Evolutionary conservation across 306 rosid species (phyloP).

Genomic region (Corylus americana): DNA sequence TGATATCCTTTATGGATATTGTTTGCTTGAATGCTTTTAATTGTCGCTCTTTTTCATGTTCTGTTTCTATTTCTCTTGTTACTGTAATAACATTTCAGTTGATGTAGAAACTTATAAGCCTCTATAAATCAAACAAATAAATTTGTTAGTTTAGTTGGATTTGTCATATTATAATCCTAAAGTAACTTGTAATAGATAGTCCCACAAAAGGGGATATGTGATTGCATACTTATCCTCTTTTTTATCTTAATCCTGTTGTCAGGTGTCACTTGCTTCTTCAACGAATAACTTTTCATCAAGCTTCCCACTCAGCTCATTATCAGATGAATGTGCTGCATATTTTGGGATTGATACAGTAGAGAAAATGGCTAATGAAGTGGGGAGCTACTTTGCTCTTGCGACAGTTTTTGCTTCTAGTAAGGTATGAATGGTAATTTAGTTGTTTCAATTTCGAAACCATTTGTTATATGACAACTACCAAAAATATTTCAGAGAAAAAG

Average conservation of each 20-base stretch:
- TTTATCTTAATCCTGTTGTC: conserved; percentile 20
- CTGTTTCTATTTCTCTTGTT: not conserved
- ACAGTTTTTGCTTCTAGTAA: conserved; percentile 63
- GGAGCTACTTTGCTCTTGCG: conserved; percentile 77
- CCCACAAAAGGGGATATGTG: not conserved
- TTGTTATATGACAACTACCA: not conserved
- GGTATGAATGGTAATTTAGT: conserved; percentile 44
- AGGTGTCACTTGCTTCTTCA: conserved; percentile 62
- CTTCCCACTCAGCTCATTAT: conserved; percentile 71
- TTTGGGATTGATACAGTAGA: conserved; percentile 40
- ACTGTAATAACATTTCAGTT: not conserved
- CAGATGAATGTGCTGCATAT: conserved; percentile 50
- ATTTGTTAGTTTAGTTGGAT: not conserved
- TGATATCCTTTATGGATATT: not conserved
- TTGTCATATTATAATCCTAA: not conserved
- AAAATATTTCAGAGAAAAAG: not conserved
- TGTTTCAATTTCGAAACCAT: not conserved
- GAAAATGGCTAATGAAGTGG: conserved; percentile 33
- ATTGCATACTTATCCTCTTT: not conserved
- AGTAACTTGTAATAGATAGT: not conserved
- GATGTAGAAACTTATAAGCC: not conserved
- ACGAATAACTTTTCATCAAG: conserved; percentile 28
- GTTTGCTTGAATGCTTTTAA: not conserved
- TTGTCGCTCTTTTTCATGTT: not conserved
- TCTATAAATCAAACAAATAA: not conserved